Conservation (phyloP, 805 yeast species). For the Zygoascus flipseniorum region DNA sequence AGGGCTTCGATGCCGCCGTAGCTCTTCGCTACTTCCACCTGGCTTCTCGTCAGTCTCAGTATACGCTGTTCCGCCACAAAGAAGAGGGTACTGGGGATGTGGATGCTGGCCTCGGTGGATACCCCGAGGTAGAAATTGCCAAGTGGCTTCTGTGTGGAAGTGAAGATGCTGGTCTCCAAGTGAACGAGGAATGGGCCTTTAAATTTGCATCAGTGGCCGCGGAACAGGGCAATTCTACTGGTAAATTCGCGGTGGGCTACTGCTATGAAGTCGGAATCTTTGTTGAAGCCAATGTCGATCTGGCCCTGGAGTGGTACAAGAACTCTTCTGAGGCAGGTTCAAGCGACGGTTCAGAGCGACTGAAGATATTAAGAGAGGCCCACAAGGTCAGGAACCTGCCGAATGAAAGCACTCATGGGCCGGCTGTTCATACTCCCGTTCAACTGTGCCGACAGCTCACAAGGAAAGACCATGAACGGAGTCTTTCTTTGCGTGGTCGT, state of each 20-base stretch:
- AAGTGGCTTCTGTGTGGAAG: constrained; percentile 69
- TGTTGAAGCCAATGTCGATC: constrained; percentile 33
- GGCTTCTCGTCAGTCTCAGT: constrained; percentile 29
- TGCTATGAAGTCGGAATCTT: constrained; percentile 62
- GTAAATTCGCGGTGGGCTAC: constrained; percentile 62
- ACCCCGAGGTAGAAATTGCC: constrained; percentile 32
- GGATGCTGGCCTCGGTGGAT: constrained; percentile 20
- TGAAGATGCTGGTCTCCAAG: constrained; percentile 36
- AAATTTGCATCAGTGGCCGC: constrained; percentile 61
- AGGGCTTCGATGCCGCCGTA: constrained; percentile 25
- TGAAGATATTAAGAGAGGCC: constrained; percentile 13
- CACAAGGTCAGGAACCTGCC: not conserved
- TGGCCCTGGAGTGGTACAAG: constrained; percentile 43
- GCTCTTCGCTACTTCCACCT: constrained; percentile 29
- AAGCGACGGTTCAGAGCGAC: constrained; percentile 25
- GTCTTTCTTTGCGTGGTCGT: constrained; percentile 14
- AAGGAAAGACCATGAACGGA: constrained; percentile 18
- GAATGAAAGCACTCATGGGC: not conserved
- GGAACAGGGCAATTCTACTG: constrained; percentile 49
- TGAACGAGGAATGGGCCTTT: constrained; percentile 57
- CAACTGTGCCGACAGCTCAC: constrained; percentile 13
- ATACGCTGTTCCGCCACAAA: constrained; percentile 14
- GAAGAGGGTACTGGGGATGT: constrained; percentile 1
- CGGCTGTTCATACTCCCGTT: not conserved
- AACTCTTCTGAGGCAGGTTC: constrained; percentile 47